Evolutionary conservation across 2,329 filamentous ascomycete species (phyloP), one percentile per base, ranked within the genome.

Genomic region (Fusarium drepaniforme): DNA sequence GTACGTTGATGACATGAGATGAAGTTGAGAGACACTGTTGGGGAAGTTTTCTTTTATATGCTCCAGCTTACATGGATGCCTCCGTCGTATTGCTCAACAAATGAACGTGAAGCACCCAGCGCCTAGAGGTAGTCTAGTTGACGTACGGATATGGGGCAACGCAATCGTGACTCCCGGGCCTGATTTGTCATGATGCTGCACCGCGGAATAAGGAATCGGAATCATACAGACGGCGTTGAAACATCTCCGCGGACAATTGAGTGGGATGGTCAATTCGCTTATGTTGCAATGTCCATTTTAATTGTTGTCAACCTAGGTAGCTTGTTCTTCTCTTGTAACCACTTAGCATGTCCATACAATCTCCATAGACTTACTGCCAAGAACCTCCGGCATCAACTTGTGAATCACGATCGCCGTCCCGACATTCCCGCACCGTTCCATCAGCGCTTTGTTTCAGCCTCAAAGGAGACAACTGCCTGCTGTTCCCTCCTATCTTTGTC

Each of bases 351-450:
- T 80, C 72, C 78, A 75, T 4, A 78, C 73, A 37, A 86, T 75
- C 77, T 75, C 83, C 67, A 85, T 84, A 4, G 89, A 89, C 84
- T 90, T 91, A 80, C 92, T 92, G 72, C 86, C 85, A 61, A 91
- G 80, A 62, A 91, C 86, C 44, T 90, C 89, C 0, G 86, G 86
- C 7, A 90, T 92, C 77, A 92, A 80, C 83, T 88, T 88, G 64
- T 90, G 87, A 28, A 90, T 81, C 12, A 86, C 83, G 15, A 81
- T 83, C 13, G 92, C 74, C 3, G 91, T 89, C 78, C 84, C 83
- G 58, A 90, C 82, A 77, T 90, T 91, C 81, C 92, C 90, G 66
- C n/a, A n/a, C n/a, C n/a, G n/a, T n/a, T n/a, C n/a, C n/a, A 35
- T 12, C 33, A 12, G 33, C 4, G 33, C 33, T 35, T 35, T 35